Evolutionary conservation across 1,139 yeast species (phyloP), one percentile per base, ranked within the genome.

Genomic region (Ogataea hybrid): DNA sequence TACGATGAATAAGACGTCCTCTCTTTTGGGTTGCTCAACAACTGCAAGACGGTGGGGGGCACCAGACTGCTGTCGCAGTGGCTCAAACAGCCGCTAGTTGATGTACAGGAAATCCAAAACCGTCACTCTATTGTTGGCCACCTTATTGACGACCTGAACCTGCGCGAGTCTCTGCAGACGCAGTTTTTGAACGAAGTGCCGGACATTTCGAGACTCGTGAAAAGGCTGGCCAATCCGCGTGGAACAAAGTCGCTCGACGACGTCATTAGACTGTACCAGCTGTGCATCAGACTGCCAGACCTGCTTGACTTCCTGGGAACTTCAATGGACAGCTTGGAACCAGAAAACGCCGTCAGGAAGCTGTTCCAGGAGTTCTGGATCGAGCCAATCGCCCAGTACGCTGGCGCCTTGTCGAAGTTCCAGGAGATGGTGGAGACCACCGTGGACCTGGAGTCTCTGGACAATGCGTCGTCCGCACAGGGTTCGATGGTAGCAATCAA

Each of bases 21-120:
- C 95, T 5, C 67, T 92, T 31, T 77, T 59, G 96, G 94, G 22
- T 70, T 94, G 33, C 70, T 92, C 52, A 92, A 92, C 67, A 80
- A 81, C 51, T 92, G 97, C 68, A 87, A 85, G 56, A 84, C 95
- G 3, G 71, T 81, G 1, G 87, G 94, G 16, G 98, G 98, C 4
- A 72, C 92, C 2, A 75, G 97, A 52, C 66, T 90, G 41, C 72
- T 92, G 28, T 81, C 92, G 10, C 96, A 88, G 58, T 92, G 98
- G 98, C 72, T 94, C 49, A 92, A 92, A 57, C 98, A 92, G 63
- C 98, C 98, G 0, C 71, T 92, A 38, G 81, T 95, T 43, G 78
- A 77, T 51, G 59, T 75, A 16, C 58, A 58, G 0, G 77, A 71
- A 39, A 90, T 92, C 32, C 63, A 67, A 32, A 73, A 79, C 28